A percentile compares a stretch with the other conserved stretches of the same genome.
Conservation (phyloP, 106 monocot genomes). For the Alisma plantagoaquatica region DNA sequence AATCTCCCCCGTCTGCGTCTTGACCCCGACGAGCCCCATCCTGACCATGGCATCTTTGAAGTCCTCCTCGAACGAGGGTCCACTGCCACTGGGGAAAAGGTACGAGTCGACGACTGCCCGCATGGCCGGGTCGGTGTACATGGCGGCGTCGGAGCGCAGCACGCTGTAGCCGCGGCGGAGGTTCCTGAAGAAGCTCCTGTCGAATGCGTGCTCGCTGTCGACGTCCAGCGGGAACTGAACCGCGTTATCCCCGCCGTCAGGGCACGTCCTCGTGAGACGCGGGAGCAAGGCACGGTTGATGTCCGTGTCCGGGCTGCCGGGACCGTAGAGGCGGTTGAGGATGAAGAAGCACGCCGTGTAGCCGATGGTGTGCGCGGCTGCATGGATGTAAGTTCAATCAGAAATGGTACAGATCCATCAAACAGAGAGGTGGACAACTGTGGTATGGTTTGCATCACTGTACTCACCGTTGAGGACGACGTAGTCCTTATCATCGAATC, state of each 20-base stretch:
- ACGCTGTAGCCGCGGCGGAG: conserved; percentile 39
- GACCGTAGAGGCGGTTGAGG: conserved; percentile 27
- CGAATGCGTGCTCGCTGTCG: conserved; percentile 43
- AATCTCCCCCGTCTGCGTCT: conserved; percentile 41
- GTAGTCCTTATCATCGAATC: conserved; percentile 42
- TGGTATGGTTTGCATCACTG: background rate
- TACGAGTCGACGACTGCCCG: conserved; percentile 39
- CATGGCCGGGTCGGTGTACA: conserved; percentile 30
- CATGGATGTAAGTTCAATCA: background rate
- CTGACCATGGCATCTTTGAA: conserved; percentile 43
- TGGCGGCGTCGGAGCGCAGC: conserved; percentile 42
- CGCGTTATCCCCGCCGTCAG: conserved; percentile 24
- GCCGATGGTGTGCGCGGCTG: conserved; percentile 73
- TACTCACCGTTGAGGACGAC: conserved; percentile 53
- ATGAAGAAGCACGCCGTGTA: conserved; percentile 73
- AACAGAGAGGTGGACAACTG: background rate
- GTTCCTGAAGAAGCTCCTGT: conserved; percentile 39
- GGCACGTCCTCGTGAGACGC: conserved; percentile 42
- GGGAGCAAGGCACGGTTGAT: conserved; percentile 31
- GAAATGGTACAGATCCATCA: background rate
- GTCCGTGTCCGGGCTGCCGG: conserved; percentile 28
- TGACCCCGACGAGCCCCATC: conserved; percentile 49
- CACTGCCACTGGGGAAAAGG: background rate
- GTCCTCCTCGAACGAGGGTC: conserved; percentile 26
- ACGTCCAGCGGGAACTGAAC: conserved; percentile 36